These are phyloP conservation scores for Triangularia setosa DNA, from an alignment of 2,329 filamentous ascomycete genomes.

Conservation along the genomic window DNA sequence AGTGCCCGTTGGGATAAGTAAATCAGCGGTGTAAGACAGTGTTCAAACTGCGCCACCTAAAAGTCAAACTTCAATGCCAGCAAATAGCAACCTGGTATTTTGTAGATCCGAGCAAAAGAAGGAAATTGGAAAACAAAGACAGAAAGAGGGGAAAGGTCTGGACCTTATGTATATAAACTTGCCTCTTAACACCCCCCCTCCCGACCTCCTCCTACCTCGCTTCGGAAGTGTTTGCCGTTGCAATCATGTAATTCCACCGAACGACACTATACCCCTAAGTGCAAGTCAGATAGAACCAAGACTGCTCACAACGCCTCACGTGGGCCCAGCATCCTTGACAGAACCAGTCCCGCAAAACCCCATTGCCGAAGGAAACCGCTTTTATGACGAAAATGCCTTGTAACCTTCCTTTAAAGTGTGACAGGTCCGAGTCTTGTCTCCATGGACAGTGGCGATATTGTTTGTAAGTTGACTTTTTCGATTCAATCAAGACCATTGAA, in stretches of 20 bases:
- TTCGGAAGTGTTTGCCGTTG: not conserved
- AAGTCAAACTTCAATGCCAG: not conserved
- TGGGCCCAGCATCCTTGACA: conserved; percentile 20
- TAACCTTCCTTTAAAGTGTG: not conserved
- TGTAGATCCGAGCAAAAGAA: not conserved
- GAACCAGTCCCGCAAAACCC: conserved; percentile 1
- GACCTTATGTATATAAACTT: not conserved
- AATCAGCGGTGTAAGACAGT: not conserved
- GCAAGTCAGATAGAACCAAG: conserved; percentile 18
- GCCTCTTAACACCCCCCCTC: not conserved
- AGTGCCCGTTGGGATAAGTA: not conserved
- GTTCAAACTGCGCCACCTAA: not conserved
- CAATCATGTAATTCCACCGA: conserved; percentile 6
- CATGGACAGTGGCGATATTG: not conserved
- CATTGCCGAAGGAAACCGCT: conserved; percentile 26
- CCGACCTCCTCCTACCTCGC: not conserved
- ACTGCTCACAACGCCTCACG: conserved; percentile 19
- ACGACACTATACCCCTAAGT: conserved; percentile 27
- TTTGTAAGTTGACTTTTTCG: not conserved
- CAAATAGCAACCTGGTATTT: not conserved
- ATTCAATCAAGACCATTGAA: too few species aligned
- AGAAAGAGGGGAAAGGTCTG: not conserved
- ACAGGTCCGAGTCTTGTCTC: not conserved
- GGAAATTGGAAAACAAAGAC: not conserved
- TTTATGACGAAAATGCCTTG: not conserved